Base-by-base conservation (phyloP, 257 asterid species). In the Nicotiana noctiflora region DNA sequence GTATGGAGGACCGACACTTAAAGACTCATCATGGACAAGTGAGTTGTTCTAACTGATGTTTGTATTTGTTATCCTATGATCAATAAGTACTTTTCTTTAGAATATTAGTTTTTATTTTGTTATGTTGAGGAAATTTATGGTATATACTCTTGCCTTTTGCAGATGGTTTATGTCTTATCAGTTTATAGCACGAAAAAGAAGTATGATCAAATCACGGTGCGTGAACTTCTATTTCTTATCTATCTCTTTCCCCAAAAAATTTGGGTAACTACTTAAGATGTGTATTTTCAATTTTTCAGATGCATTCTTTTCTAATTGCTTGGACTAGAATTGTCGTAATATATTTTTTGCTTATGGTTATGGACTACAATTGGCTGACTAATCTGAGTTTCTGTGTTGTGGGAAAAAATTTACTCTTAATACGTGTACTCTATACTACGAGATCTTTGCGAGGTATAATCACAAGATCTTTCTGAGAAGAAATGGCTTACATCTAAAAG, bases 1-100 rank as follows among this genome's bases (percentile, higher is more conserved):
- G 98, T 81, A 97, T 94, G 92, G 98, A 94, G 87, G 98, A 93
- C 63, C 92, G 96, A 81, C 97, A 97, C 82, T 86, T 94, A 88
- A 92, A 94, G 93, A 90, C 97, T 74, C 98, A 94, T 80, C 97
- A 94, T 84, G 98, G 97, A 84, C 98, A 90, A 81, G 98, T 94
- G 88, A 90, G 95, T 70, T 75, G 23, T 80, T 79, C 59, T 23
- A 77, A 25, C 8, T 70, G 21, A 40, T 12, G n/a, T 52, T 46
- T 8, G 21, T 70, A 19, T 18, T 11, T 5, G 60, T 7, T 53
- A 53, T 53, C 10, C 1, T 53, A 53, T 25, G 27, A 32, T 34
- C 10, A 53, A 12, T 56, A 56, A 56, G 19, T 18, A 56, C 6
- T 1, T 4, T 49, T 12, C 15, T 49, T 15, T 53, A 15, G 59